Percentiles rank a stretch among this genome's conserved stretches.
Evolutionary conservation across 140 eudicot genomes (phyloP).

Genomic region (Stevia rebaudiana): DNA sequence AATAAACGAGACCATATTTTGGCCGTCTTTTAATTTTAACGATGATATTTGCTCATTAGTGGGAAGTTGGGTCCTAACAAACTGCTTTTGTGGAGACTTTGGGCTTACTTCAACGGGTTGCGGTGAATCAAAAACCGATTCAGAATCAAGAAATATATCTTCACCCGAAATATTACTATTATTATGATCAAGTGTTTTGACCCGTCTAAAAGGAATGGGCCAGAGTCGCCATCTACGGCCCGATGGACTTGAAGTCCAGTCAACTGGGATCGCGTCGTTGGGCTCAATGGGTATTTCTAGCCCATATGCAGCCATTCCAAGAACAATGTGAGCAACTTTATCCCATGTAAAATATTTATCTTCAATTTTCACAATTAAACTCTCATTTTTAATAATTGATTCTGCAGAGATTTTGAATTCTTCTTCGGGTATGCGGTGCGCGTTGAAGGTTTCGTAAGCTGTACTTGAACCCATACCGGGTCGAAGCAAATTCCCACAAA

Average conservation of each 20-base stretch:
- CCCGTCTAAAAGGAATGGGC: slow-evolving; percentile 82
- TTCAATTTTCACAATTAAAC: slow-evolving; percentile 56
- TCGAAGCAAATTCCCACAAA: slow-evolving; percentile 65
- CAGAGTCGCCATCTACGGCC: slow-evolving; percentile 90
- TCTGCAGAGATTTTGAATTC: slow-evolving; percentile 53
- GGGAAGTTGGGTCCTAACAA: slow-evolving; percentile 69
- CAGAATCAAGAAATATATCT: slow-evolving; percentile 72
- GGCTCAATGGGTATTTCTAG: slow-evolving; percentile 46
- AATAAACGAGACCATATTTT: slow-evolving; percentile 76
- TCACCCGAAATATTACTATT: slow-evolving; percentile 55
- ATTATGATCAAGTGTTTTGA: slow-evolving; percentile 56
- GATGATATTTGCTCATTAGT: slow-evolving; percentile 79
- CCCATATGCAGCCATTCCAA: slow-evolving; percentile 77
- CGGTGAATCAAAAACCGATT: slow-evolving; percentile 39
- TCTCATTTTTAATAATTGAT: slow-evolving; percentile 68
- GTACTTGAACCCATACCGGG: slow-evolving; percentile 75
- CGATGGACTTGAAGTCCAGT: slow-evolving; percentile 52
- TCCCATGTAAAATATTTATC: slow-evolving; percentile 82
- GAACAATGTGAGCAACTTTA: slow-evolving; percentile 71
- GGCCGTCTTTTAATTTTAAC: slow-evolving; percentile 84
- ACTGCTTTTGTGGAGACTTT: slow-evolving; percentile 37
- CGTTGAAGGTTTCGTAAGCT: slow-evolving; percentile 59
- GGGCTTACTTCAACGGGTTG: slow-evolving; percentile 30
- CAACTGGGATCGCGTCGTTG: slow-evolving; percentile 54
- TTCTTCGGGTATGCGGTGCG: slow-evolving; percentile 61